phyloP scores from a whole-genome alignment of 1,284 basidiomycete species.

The Microbotryomycetes sp. region DNA sequence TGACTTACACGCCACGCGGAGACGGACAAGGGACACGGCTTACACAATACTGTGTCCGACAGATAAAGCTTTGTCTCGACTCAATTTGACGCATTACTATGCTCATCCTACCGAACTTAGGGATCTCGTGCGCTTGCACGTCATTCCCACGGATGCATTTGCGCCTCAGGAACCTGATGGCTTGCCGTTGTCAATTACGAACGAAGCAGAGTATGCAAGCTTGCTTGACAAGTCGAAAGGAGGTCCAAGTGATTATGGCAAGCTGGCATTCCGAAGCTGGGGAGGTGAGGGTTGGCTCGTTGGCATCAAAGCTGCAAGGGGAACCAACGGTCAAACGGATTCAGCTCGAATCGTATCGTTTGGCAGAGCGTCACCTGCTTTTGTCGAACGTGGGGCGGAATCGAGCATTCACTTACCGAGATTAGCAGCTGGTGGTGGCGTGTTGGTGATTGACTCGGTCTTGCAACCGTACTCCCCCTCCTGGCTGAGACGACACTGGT shows the following conservation, averaged over 20 bases:
- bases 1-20: neutral
- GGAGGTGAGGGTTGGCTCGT: conserved; percentile 58
- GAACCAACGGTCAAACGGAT: conserved; percentile 60
- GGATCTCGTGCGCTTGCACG: conserved; percentile 75
- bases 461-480: conserved; percentile 77
- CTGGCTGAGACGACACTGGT: conserved; percentile 66
- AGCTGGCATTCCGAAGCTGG: conserved; percentile 64
- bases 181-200: conserved; percentile 63
- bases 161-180: conserved; percentile 27
- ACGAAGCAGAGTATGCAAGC: conserved; percentile 66
- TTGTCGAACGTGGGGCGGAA: conserved; percentile 34
- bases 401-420: conserved; percentile 25
- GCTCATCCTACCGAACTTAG: conserved; percentile 56
- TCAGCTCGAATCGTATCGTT: conserved; percentile 70
- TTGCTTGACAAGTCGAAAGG: conserved; percentile 51
- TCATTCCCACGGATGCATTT: conserved; percentile 50
- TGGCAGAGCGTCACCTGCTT: conserved; percentile 65
- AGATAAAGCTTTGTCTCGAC: conserved; percentile 83
- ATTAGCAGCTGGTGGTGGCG: conserved; percentile 60
- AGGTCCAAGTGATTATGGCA: conserved; percentile 59
- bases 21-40: conserved; percentile 39
- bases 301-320: conserved; percentile 84
- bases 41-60: conserved; percentile 82
- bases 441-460: conserved; percentile 77
- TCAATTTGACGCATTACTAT: conserved; percentile 75